A percentile compares a stretch with the other conserved stretches of the same genome.
Evolutionary conservation across 2,329 filamentous ascomycete species (phyloP).

Genomic region (Fusarium veterinarium): DNA sequence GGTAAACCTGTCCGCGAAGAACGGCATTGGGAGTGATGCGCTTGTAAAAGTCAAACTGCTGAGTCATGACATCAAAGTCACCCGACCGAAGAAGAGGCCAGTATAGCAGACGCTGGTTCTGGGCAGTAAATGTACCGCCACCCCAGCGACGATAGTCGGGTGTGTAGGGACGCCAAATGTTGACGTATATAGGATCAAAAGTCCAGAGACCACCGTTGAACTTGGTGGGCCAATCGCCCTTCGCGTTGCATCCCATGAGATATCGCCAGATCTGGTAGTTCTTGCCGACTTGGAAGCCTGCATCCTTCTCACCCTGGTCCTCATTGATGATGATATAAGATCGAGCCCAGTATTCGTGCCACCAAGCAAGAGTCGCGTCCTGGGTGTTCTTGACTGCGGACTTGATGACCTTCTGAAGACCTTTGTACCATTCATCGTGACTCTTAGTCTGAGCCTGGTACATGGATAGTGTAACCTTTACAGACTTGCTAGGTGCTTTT

Average conservation of each 20-base stretch:
- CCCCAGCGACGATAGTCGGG: conserved; percentile 11
- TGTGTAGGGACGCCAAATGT: not conserved
- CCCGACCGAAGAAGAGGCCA: conserved; percentile 5
- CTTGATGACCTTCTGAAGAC: not conserved
- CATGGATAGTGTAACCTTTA: not conserved
- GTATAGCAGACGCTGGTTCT: conserved; percentile 3
- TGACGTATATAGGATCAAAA: conserved; percentile 1
- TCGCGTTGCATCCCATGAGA: conserved; percentile 13
- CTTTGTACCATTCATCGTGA: conserved; percentile 8
- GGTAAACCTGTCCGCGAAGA: not conserved
- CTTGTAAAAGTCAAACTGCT: conserved; percentile 14
- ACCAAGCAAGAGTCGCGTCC: not conserved
- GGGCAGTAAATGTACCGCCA: not conserved
- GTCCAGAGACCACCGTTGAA: conserved; percentile 19
- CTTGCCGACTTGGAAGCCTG: conserved; percentile 6
- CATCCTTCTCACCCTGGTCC: not conserved
- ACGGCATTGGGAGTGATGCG: conserved; percentile 8
- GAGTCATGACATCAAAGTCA: conserved; percentile 9
- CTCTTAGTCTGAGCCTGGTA: not conserved
- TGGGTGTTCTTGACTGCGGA: not conserved
- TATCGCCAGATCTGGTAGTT: conserved; percentile 21
- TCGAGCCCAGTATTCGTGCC: not conserved
- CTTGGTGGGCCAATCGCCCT: conserved; percentile 1
- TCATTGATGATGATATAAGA: conserved; percentile 15
- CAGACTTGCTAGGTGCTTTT: not conserved